Evolutionary conservation across 2,329 filamentous ascomycete species (phyloP), one percentile per base, ranked within the genome.

Genomic region (Fusarium liriodendri): DNA sequence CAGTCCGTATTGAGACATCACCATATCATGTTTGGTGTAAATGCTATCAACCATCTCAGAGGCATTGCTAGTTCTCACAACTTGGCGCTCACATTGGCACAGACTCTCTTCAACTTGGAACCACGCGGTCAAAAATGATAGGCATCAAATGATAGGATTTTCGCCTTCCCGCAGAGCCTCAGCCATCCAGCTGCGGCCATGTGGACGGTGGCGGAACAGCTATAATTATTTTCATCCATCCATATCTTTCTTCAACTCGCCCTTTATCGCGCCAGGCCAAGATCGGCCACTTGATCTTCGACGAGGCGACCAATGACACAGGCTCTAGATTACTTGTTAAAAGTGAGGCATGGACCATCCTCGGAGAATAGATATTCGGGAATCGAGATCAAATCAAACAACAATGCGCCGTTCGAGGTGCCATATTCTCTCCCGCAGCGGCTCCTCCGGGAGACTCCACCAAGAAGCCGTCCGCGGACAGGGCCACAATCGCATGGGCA

Each of bases 151-250:
- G 58, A 37, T 55, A 69, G 61, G 50, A 62, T 59, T 42, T 62
- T 45, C 40, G 69, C 68, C 64, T 72, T 74, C 68, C 71, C 71
- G 71, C 71, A 74, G 71, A 74, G 71, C 71, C 71, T 74, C 71
- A 72, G 64, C 71, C 71, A 74, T 61, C 68, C 71, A 74, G 64
- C 47, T 38, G 40, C 64, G 40, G 71, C 58, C 71, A 74, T 65
- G 71, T 74, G 71, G 69, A 72, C 71, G 54, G 71, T 69, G 68
- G 71, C 61, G 32, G 69, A 60, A 52, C 38, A 40, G 45, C 11
- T 59, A 33, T 18, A 62, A 59, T n/a, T n/a, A 29, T 29, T 54
- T 2, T 38, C 25, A 27, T 33, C 59, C 59, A 62, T 50, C 40
- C 59, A 47, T 50, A 18, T 25, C 29, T 25, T n/a, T 45, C 38